Percentiles rank a stretch among this genome's conserved stretches.
phyloP scores from a whole-genome alignment of 371 early-diverging fungal species.

The Actinomucor elegans region DNA sequence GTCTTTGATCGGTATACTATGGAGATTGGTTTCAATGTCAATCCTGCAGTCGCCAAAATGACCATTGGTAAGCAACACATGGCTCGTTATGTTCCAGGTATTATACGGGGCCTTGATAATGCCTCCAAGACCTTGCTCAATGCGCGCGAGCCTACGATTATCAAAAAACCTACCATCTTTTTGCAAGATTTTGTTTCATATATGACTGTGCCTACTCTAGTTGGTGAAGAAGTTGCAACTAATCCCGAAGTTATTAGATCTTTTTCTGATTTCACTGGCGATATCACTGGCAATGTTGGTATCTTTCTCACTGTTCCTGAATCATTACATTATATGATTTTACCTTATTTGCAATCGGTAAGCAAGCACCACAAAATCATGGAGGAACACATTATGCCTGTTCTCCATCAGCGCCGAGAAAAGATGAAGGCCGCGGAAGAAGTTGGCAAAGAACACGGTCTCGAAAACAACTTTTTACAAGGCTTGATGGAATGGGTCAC shows the following conservation, averaged over 20 bases:
- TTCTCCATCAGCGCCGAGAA: slow-evolving; percentile 18
- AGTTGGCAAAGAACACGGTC: slow-evolving; percentile 4
- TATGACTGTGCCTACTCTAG: slow-evolving; percentile 39
- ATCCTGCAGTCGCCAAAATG: slow-evolving; percentile 29
- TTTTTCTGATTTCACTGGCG: slow-evolving; percentile 39
- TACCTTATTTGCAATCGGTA: slow-evolving; percentile 26
- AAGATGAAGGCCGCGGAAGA: slow-evolving; percentile 8
- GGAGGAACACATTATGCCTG: slow-evolving; percentile 24
- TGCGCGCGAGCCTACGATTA: background rate
- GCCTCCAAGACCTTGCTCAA: slow-evolving; percentile 15
- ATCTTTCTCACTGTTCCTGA: slow-evolving; percentile 23
- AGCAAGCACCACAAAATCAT: slow-evolving; percentile 25
- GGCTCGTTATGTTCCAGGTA: slow-evolving; percentile 16
- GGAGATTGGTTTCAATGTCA: slow-evolving; percentile 34
- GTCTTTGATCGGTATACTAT: slow-evolving; percentile 23
- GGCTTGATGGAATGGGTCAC: slow-evolving; percentile 26
- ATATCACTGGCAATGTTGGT: slow-evolving; percentile 29
- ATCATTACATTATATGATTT: slow-evolving; percentile 19
- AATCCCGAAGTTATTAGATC: slow-evolving; percentile 29
- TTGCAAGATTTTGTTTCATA: slow-evolving; percentile 37
- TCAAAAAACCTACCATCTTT: slow-evolving; percentile 20
- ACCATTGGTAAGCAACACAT: slow-evolving; percentile 22
- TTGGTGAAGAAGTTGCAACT: slow-evolving; percentile 28
- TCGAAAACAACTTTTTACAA: slow-evolving; percentile 26
- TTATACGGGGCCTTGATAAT: slow-evolving; percentile 22